phyloP scores from a whole-genome alignment of 345 rosid genomes.

The Capsella bursapastoris region DNA sequence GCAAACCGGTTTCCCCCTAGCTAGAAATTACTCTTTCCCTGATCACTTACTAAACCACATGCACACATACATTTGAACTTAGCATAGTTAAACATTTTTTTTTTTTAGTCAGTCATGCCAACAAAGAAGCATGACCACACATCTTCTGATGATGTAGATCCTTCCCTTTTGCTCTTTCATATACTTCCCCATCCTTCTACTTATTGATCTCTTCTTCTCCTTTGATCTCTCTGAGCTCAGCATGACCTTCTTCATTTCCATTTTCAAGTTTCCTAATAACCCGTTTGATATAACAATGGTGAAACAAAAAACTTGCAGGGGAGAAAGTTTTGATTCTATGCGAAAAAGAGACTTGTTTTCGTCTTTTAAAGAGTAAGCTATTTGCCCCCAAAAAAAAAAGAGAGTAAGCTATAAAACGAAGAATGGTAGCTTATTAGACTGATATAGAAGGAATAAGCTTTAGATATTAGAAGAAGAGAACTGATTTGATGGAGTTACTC shows the following conservation, averaged over 20 bases:
- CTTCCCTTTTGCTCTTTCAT: slow-evolving; percentile 71
- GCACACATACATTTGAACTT: slow-evolving; percentile 21
- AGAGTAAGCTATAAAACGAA: not conserved
- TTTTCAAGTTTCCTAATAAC: slow-evolving; percentile 25
- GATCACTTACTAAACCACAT: slow-evolving; percentile 11
- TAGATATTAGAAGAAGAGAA: not conserved
- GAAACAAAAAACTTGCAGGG: not conserved
- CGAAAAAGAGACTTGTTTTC: not conserved
- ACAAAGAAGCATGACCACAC: slow-evolving; percentile 79
- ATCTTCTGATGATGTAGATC: slow-evolving; percentile 72
- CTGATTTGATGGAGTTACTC: slow-evolving; percentile 19
- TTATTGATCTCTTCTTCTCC: slow-evolving; percentile 52
- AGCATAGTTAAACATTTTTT: not conserved
- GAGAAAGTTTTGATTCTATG: not conserved
- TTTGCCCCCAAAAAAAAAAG: too few relatives aligned
- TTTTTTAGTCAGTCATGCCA: slow-evolving; percentile 63
- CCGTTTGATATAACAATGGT: slow-evolving; percentile 15
- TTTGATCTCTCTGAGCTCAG: slow-evolving; percentile 46
- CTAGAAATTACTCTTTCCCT: slow-evolving; percentile 20
- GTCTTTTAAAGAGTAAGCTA: not conserved
- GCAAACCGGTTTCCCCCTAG: not conserved
- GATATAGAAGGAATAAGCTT: slow-evolving; percentile 3
- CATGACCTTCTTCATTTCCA: slow-evolving; percentile 37
- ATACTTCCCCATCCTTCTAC: slow-evolving; percentile 64
- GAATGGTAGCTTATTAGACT: slow-evolving; percentile 10